Evolutionary conservation across 164 flowering plant genomes (phyloP), one percentile per base, ranked within the genome.

Genomic region (Magnolia officinalis): DNA sequence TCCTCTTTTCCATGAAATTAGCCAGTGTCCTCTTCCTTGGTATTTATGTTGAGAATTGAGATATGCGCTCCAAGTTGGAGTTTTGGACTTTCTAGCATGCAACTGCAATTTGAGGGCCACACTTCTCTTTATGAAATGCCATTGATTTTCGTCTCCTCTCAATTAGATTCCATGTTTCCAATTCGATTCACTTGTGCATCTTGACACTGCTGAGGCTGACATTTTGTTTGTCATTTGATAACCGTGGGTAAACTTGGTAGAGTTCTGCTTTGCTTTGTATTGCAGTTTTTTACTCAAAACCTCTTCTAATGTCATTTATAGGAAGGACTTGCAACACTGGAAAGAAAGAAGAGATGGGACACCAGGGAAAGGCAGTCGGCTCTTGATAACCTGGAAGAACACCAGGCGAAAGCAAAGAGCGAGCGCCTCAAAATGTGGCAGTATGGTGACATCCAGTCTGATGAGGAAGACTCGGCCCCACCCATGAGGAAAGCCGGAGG

Each of bases 291-390:
- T 37, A 3, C 45, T 37, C 45, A 37, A 37, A 37, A 37, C 45
- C 45, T 55, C 61, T 13, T 6, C 37, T 29, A 37, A 11, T 24
- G 65, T 19, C 11, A 55, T 67, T 21, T 55, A 29, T 91, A 96
- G 99, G 96, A 88, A 72, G 99, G 99, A 81, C 89, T 91, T 51
- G 96, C 98, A 9, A 85, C 89, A 79, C 67, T 92, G 80, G 99
- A 93, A 80, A 94, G 90, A 72, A 86, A 85, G 83, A 91, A 82
- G 83, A 92, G 84, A 78, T 92, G 93, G 94, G 99, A 90, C 51
- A 52, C 85, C 4, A 88, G 75, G 78, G 98, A 94, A 14, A 90
- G 88, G 74, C 86, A 87, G 79, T 49, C 76, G 9, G 90, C 90
- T 67, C 78, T 92, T 31, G 98, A 91, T 37, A 90, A 86, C 63